phyloP scores from a whole-genome alignment of 2,329 filamentous ascomycete species.

The Ceratocystis lukuohia region DNA sequence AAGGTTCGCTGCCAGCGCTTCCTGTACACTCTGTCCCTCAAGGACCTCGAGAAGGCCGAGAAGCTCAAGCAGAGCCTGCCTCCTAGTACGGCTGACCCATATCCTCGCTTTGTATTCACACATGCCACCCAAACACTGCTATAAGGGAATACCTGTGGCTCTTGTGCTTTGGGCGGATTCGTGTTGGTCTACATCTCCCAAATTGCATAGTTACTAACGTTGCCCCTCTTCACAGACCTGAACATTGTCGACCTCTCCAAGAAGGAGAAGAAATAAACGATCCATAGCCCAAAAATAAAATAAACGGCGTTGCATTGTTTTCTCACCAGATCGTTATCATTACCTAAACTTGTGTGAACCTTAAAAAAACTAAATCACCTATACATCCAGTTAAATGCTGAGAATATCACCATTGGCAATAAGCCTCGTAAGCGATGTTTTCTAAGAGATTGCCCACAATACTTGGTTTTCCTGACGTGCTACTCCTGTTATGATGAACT shows the following conservation, averaged over 20 bases:
- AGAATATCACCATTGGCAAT: background rate
- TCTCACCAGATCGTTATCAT: constrained; percentile 8
- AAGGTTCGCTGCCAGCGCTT: constrained; percentile 97
- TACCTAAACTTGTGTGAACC: background rate
- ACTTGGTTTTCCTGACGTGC: no score
- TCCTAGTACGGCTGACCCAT: constrained; percentile 57
- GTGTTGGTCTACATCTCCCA: background rate
- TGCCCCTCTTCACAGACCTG: constrained; percentile 29
- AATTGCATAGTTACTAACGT: constrained; percentile 8
- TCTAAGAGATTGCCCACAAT: no score
- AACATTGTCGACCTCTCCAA: constrained; percentile 41
- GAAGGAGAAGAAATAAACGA: constrained; percentile 31
- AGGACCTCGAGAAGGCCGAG: constrained; percentile 98
- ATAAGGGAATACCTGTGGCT: background rate
- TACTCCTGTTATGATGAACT: no score
- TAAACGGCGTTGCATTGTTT: constrained; percentile 20
- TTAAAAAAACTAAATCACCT: background rate
- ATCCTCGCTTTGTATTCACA: background rate
- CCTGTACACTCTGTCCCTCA: constrained; percentile 96
- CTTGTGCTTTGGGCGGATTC: background rate
- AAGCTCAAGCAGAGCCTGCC: constrained; percentile 99
- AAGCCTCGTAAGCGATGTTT: background rate
- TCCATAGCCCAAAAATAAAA: constrained; percentile 20
- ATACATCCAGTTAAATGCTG: background rate
- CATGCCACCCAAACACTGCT: background rate